Conservation (phyloP, 441 rosid genomes). For the Jatropha podagrica region DNA sequence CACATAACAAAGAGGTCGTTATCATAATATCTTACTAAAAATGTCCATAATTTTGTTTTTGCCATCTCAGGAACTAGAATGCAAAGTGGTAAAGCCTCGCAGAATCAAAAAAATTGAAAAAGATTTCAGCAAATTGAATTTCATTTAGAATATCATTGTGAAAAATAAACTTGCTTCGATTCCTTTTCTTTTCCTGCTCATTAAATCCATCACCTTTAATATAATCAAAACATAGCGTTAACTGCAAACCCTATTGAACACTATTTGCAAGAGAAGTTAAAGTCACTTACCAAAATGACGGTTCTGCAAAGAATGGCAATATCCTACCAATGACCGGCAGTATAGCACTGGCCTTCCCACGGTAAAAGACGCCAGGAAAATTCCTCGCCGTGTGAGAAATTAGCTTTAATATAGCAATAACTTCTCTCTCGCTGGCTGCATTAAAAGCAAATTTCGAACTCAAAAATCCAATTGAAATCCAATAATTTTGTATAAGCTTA, state of each 20-base stretch:
- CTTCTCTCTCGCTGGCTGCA: slow-evolving; percentile 86
- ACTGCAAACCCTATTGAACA: not conserved
- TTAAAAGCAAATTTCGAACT: slow-evolving; percentile 8
- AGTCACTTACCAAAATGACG: slow-evolving; percentile 66
- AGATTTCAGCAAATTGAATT: not conserved
- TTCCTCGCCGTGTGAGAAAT: slow-evolving; percentile 72
- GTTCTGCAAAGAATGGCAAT: slow-evolving; percentile 84
- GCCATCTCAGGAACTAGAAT: not conserved
- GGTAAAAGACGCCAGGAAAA: slow-evolving; percentile 81
- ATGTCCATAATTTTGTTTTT: not conserved
- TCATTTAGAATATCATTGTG: not conserved
- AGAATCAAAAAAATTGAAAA: not conserved
- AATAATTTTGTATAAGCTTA: not conserved
- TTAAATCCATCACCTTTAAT: not conserved
- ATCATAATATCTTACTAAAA: not conserved
- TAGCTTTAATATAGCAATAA: slow-evolving; percentile 82
- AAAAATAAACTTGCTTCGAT: not conserved
- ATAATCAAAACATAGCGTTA: not conserved
- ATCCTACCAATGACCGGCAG: slow-evolving; percentile 80
- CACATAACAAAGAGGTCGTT: not conserved
- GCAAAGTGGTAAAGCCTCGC: no score
- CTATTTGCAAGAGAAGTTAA: not conserved
- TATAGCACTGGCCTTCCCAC: slow-evolving; percentile 69
- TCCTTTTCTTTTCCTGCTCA: not conserved
- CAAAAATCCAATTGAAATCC: not conserved